phyloP scores from a whole-genome alignment of 345 rosid genomes.

The Psidium guajava region DNA sequence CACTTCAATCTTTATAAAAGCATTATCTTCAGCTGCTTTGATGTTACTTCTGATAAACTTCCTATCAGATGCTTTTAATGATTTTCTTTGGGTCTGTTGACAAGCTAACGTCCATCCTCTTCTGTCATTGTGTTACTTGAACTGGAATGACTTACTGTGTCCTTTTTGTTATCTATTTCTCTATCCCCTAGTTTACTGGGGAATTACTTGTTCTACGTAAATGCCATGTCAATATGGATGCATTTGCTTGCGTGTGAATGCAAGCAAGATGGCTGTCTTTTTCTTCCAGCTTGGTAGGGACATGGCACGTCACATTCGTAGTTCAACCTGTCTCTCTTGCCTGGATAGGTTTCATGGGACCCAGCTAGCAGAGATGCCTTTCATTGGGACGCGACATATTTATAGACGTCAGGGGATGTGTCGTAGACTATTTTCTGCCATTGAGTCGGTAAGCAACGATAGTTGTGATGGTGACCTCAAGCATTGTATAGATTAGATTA shows the following conservation, averaged over 20 bases:
- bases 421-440: constrained; percentile 62
- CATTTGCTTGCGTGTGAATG: neutral
- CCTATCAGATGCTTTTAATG: neutral
- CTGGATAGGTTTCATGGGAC: constrained; percentile 64
- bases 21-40: neutral
- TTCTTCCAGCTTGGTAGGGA: neutral
- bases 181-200: neutral
- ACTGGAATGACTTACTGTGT: neutral
- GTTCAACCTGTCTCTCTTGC: neutral
- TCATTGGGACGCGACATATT: constrained; percentile 76
- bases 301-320: neutral
- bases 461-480: neutral
- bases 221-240: neutral
- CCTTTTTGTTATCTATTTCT: neutral
- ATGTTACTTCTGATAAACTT: neutral
- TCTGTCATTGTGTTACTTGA: neutral
- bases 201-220: neutral
- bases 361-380: constrained; percentile 84
- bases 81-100: neutral
- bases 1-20: neutral
- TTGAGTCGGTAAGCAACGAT: constrained; percentile 47
- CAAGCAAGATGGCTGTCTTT: neutral
- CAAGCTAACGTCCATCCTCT: neutral
- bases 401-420: constrained; percentile 93
- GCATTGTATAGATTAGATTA: neutral